These are phyloP conservation scores for Aspergillus proliferans DNA, from an alignment of 2,329 filamentous ascomycete genomes.

Conservation along the genomic window DNA sequence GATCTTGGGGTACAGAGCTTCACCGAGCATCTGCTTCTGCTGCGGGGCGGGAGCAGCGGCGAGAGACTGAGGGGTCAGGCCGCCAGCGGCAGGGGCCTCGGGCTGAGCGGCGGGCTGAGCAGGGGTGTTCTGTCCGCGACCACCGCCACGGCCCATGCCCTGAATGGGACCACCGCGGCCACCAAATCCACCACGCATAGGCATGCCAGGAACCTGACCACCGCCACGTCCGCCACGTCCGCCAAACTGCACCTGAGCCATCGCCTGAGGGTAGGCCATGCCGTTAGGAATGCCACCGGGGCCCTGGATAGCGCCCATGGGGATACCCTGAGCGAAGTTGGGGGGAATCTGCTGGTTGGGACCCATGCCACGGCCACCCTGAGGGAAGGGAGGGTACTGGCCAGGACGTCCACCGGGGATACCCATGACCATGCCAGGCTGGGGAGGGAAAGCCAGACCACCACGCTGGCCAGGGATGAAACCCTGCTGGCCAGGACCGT, in stretches of 20 bases:
- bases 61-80: slow-evolving; percentile 48
- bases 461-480: slow-evolving; percentile 56
- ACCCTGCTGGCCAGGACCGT: slow-evolving; percentile 63
- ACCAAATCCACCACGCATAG: slow-evolving; percentile 46
- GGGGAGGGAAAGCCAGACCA: slow-evolving; percentile 56
- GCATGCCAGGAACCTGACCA: slow-evolving; percentile 63
- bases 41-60: slow-evolving; percentile 57
- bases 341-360: slow-evolving; percentile 79
- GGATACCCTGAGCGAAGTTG: slow-evolving; percentile 70
- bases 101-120: slow-evolving; percentile 30
- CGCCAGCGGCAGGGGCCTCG: slow-evolving; percentile 31
- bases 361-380: slow-evolving; percentile 80
- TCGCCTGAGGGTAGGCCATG: slow-evolving; percentile 72
- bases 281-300: slow-evolving; percentile 71
- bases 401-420: slow-evolving; percentile 76
- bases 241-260: slow-evolving; percentile 68
- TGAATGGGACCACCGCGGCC: slow-evolving; percentile 41
- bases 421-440: slow-evolving; percentile 50
- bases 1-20: slow-evolving; percentile 98
- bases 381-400: slow-evolving; percentile 78
- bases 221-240: slow-evolving; percentile 64
- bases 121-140: slow-evolving; percentile 37
- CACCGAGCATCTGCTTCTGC: slow-evolving; percentile 98
- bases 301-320: slow-evolving; percentile 50
- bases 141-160: slow-evolving; percentile 36